These are phyloP conservation scores for Curvularia sp. DNA, from an alignment of 2,329 filamentous ascomycete species.

Conservation along the genomic window DNA sequence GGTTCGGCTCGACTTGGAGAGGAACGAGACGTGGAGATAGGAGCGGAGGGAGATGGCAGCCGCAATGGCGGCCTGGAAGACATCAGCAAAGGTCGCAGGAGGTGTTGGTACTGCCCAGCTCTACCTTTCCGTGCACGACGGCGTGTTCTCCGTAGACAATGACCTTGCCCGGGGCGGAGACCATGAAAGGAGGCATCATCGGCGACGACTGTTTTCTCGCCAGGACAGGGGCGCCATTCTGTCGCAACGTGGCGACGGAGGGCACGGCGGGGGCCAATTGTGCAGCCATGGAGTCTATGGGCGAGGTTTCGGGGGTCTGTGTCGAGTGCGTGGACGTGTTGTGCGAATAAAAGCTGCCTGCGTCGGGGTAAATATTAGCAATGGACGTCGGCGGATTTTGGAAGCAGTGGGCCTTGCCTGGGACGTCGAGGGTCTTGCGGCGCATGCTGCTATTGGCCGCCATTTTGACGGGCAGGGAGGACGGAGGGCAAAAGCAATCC, in stretches of 20 bases:
- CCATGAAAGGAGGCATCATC: slow-evolving; percentile 90
- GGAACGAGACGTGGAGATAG: slow-evolving; percentile 92
- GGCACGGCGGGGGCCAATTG: slow-evolving; percentile 37
- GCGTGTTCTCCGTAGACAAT: slow-evolving; percentile 98
- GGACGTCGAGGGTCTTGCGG: slow-evolving; percentile 29
- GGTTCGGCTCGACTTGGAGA: slow-evolving; percentile 89
- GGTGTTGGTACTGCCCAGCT: not conserved
- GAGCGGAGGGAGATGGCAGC: slow-evolving; percentile 94
- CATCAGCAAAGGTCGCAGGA: slow-evolving; percentile 21
- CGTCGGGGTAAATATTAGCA: slow-evolving; percentile 18
- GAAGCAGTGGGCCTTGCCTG: slow-evolving; percentile 26
- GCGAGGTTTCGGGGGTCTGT: slow-evolving; percentile 38
- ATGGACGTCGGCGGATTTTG: slow-evolving; percentile 7
- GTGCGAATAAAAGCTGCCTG: slow-evolving; percentile 33
- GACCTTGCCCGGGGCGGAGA: slow-evolving; percentile 96
- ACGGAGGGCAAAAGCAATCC: not conserved
- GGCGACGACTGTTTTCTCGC: slow-evolving; percentile 57
- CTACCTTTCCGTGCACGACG: slow-evolving; percentile 93
- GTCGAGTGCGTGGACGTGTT: slow-evolving; percentile 35
- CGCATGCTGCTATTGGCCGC: slow-evolving; percentile 37
- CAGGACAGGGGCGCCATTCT: slow-evolving; percentile 28
- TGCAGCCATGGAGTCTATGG: slow-evolving; percentile 38
- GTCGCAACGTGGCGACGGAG: slow-evolving; percentile 16
- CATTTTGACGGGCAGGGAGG: slow-evolving; percentile 24
- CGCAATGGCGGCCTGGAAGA: slow-evolving; percentile 79